Evolutionary conservation across 1,284 basidiomycete species (phyloP), one percentile per base, ranked within the genome.

Genomic region (Xerocomus minutiporus): DNA sequence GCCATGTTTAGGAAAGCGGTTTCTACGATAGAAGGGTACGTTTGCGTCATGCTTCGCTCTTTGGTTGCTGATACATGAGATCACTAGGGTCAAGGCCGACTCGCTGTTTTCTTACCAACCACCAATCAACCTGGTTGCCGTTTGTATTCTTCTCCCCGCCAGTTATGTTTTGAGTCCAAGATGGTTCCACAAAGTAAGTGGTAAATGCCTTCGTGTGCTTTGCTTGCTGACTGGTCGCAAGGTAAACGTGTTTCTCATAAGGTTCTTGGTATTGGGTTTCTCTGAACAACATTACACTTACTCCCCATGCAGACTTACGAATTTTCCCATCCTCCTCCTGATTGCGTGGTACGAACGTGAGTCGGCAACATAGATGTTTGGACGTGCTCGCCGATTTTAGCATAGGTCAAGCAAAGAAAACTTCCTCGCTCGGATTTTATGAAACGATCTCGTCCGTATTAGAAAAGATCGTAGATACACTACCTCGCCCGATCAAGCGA

Each of bases 1-100:
- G 90, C 88, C 4, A 93, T 96, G 91, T 97, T 94, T 68, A 80
- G 94, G 48, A 86, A 86, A 66, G 93, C 93, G 0, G 93, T 95
- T 0, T 86, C 83, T 9, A 94, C 92, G 0, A 84, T 96, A 34
- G 93, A 95, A 76, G 93, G 92, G 88, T 86, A 64, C 40, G 66
- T 58, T 46, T 35, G 11, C 42, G 28, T 39, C 2, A 28, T 40
- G 8, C 45, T 47, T 28, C 26, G 15, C 32, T 23, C 40, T 31
- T 53, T 31, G 38, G 55, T 54, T 67, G 65, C 59, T 71, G 61
- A 70, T 49, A 55, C 48, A 45, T 17, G 12, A 9, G 34, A 15
- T 44, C 54, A 26, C 52, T 46, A 91, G 88, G 12, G 88, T 92
- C 47, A 91, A 91, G 61, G 85, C 86, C 46, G 94, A 97, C 65